Conservation (phyloP, 176 grass and related monocot species). For the Urochloa ruziziensis region DNA sequence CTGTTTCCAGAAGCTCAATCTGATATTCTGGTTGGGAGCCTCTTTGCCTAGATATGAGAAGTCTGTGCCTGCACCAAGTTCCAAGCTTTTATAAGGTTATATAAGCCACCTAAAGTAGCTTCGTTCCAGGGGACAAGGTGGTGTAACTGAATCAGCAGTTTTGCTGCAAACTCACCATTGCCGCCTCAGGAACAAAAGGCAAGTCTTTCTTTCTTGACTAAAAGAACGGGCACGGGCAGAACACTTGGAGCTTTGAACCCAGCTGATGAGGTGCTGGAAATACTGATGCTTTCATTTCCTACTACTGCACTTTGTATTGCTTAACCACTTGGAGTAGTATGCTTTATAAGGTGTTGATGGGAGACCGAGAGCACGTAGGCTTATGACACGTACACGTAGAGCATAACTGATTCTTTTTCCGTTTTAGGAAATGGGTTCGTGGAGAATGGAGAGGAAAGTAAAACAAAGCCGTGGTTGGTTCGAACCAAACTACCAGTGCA, state of each 20-base stretch:
- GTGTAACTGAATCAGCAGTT: conserved; percentile 41
- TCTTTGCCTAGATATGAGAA: too few relatives aligned
- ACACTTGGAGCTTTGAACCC: conserved; percentile 28
- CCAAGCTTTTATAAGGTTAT: too few relatives aligned
- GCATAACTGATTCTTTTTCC: not conserved
- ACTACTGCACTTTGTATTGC: conserved; percentile 28
- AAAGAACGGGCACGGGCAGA: conserved; percentile 23
- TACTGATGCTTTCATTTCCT: conserved; percentile 22
- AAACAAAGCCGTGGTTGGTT: conserved; percentile 21
- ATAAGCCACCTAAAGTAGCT: too few relatives aligned
- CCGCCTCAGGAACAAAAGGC: conserved; percentile 46
- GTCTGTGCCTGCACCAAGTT: too few relatives aligned
- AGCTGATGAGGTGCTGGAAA: conserved; percentile 13
- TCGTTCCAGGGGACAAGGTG: too few relatives aligned
- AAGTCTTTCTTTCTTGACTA: conserved; percentile 29
- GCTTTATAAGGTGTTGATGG: conserved; percentile 23
- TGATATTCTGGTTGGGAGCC: too few relatives aligned
- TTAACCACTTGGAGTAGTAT: too few relatives aligned
- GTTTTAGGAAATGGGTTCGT: conserved; percentile 9
- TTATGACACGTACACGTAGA: conserved; percentile 8
- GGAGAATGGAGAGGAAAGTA: conserved; percentile 5
- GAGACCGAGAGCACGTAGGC: conserved; percentile 15
- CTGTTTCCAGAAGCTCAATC: too few relatives aligned
- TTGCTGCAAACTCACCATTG: conserved; percentile 43
- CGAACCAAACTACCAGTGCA: conserved; percentile 9